These are phyloP conservation scores for Calycina marina DNA, from an alignment of 2,329 filamentous ascomycete genomes.

Conservation along the genomic window DNA sequence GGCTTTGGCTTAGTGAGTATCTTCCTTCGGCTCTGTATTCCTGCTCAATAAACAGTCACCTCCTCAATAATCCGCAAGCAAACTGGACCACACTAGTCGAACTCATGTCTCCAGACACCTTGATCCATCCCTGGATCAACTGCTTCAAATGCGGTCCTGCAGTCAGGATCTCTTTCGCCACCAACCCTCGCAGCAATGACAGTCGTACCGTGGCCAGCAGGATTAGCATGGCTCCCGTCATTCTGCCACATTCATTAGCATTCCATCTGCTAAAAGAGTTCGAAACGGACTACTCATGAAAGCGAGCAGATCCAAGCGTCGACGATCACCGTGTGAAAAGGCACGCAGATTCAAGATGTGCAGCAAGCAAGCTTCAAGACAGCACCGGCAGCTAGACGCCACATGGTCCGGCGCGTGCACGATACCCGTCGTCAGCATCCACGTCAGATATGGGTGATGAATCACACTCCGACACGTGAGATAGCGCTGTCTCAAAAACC, in stretches of 20 bases:
- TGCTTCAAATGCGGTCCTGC: conserved; percentile 29
- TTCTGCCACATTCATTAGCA: conserved; percentile 20
- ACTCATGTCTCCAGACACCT: conserved; percentile 22
- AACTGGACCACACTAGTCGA: conserved; percentile 32
- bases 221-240: conserved; percentile 35
- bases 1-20: no score
- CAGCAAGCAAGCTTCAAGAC: conserved; percentile 32
- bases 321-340: conserved; percentile 34
- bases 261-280: not conserved
- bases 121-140: conserved; percentile 29
- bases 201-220: conserved; percentile 31
- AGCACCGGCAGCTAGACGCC: conserved; percentile 28
- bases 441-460: conserved; percentile 35
- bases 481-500: conserved; percentile 35
- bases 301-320: conserved; percentile 41
- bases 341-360: conserved; percentile 34
- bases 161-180: conserved; percentile 25
- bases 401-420: conserved; percentile 14
- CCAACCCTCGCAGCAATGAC: conserved; percentile 24
- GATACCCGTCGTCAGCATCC: conserved; percentile 22
- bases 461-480: conserved; percentile 37
- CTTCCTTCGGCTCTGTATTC: no score
- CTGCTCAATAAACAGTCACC: conserved; percentile 28
- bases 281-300: conserved; percentile 26
- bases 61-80: conserved; percentile 32